These are phyloP conservation scores for Metschnikowia peoriensis DNA, from an alignment of 805 yeast species.

Conservation along the genomic window DNA sequence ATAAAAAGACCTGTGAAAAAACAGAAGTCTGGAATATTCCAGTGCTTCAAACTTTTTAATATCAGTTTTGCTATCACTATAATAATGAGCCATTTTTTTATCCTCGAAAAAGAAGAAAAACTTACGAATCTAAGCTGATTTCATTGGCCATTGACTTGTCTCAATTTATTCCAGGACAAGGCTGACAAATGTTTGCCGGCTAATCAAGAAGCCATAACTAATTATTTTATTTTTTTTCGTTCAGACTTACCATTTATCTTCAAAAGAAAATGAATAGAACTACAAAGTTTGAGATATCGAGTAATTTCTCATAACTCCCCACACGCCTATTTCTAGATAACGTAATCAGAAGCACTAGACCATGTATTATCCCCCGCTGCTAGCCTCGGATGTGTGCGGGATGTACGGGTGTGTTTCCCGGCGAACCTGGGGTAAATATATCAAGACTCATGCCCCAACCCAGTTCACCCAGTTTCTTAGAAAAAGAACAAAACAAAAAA, in stretches of 20 bases:
- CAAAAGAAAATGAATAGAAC: no score
- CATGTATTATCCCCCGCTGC: background rate
- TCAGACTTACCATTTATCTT: no score
- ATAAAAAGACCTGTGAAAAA: background rate
- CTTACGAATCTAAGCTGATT: no score
- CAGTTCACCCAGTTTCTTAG: background rate
- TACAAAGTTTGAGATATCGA: no score
- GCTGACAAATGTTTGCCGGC: no score
- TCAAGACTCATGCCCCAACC: background rate
- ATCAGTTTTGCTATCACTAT: no score
- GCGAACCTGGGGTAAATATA: constrained; percentile 10
- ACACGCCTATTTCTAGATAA: background rate
- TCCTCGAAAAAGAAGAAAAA: background rate
- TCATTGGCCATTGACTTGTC: no score
- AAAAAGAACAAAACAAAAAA: background rate
- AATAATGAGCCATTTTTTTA: no score
- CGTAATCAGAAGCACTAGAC: background rate
- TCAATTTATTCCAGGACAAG: no score
- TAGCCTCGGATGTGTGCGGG: background rate
- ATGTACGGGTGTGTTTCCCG: constrained; percentile 13
- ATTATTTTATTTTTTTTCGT: no score
- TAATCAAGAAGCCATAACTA: no score
- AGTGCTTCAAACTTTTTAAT: background rate
- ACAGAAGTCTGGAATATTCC: background rate
- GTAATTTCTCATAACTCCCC: background rate